Percentiles rank a stretch among this genome's conserved stretches.
Evolutionary conservation across 1,284 basidiomycete species (phyloP).

Genomic region (Apiotrichum akiyoshidainum): DNA sequence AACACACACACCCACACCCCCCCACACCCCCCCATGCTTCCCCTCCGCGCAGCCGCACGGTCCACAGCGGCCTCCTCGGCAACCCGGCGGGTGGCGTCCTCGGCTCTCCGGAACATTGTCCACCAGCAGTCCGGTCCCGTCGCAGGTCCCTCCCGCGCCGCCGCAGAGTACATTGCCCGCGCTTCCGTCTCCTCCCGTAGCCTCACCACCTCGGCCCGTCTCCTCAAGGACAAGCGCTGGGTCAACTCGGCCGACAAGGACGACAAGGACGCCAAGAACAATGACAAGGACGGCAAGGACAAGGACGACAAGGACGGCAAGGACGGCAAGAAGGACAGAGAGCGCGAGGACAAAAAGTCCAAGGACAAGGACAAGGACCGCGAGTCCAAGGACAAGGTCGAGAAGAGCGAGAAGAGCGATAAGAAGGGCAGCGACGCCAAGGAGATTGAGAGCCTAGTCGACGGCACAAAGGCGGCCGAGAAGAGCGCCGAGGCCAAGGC

Average conservation of each 20-base stretch:
- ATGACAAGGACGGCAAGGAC: conserved; percentile 11
- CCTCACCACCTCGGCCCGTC: conserved; percentile 28
- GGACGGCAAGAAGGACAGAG: neutral
- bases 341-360: conserved; percentile 11
- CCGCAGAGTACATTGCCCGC: conserved; percentile 7
- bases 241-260: conserved; percentile 34
- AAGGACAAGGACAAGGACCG: conserved; percentile 14
- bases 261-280: conserved; percentile 20
- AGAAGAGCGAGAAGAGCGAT: conserved; percentile 2
- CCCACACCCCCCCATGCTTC: conserved; percentile 24
- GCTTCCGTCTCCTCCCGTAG: conserved; percentile 1
- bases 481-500: neutral
- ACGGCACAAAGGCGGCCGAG: neutral
- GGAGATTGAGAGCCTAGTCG: neutral
- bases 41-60: conserved; percentile 27
- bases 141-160: conserved; percentile 26
- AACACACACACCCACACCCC: neutral
- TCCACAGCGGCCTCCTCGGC: conserved; percentile 5
- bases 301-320: conserved; percentile 9
- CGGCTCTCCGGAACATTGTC: neutral
- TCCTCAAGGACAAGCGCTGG: conserved; percentile 44
- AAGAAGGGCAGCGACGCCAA: conserved; percentile 7
- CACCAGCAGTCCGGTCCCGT: neutral
- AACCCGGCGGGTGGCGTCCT: conserved; percentile 7
- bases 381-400: conserved; percentile 6